Percentiles rank a stretch among this genome's conserved stretches.
These are phyloP conservation scores for Byssochlamys sp. DNA, from an alignment of 2,329 filamentous ascomycete genomes.

Conservation along the genomic window DNA sequence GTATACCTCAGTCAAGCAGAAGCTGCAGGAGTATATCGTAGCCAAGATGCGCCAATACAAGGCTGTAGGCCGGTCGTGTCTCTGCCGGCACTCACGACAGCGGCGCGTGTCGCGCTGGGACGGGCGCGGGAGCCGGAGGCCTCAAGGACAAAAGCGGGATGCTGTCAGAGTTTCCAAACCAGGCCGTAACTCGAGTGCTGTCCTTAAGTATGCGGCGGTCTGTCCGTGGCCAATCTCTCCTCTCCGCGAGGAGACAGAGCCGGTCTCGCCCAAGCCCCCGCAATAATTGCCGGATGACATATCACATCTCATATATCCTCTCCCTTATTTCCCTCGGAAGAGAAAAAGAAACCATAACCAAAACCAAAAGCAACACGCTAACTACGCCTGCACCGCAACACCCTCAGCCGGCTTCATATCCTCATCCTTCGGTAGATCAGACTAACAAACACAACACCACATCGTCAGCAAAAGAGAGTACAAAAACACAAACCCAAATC, in stretches of 20 bases:
- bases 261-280: neutral
- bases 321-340: neutral
- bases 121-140: neutral
- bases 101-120: neutral
- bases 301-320: neutral
- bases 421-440: conserved; percentile 44
- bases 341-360: neutral
- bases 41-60: neutral
- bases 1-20: neutral
- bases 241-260: neutral
- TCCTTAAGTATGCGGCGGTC: neutral
- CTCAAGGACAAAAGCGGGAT: neutral
- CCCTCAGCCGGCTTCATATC: conserved; percentile 16
- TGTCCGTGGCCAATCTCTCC: neutral
- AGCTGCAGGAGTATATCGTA: neutral
- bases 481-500: neutral
- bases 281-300: neutral
- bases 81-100: neutral
- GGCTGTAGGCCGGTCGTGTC: neutral
- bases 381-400: conserved; percentile 33
- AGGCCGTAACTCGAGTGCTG: neutral
- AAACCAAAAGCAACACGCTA: neutral
- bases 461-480: neutral
- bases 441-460: conserved; percentile 21
- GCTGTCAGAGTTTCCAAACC: neutral